Conservation (phyloP, 352 stramenopile species). For the Globisporangium spiculum region DNA sequence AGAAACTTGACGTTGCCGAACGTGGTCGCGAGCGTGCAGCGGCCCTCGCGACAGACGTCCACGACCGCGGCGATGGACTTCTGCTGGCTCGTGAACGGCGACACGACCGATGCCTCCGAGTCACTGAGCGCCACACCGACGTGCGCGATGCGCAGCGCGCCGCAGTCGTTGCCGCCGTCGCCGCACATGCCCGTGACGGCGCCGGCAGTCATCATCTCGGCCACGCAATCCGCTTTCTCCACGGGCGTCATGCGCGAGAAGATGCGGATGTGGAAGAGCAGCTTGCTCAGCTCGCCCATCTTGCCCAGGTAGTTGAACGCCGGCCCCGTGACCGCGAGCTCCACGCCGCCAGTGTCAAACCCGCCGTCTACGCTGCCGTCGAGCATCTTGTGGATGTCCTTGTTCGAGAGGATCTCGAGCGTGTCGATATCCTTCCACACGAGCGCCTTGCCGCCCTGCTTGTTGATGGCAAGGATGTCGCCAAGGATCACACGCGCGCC, state of each 20-base stretch:
- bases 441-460: conserved; percentile 22
- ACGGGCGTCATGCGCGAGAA: conserved; percentile 50
- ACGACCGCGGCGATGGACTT: conserved; percentile 80
- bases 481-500: conserved; percentile 36
- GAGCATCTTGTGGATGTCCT: conserved; percentile 31
- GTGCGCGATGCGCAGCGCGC: conserved; percentile 71
- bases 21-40: conserved; percentile 82
- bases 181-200: conserved; percentile 51
- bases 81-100: conserved; percentile 80
- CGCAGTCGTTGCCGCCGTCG: conserved; percentile 79
- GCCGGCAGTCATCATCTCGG: conserved; percentile 38
- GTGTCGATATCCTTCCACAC: conserved; percentile 52
- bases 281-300: conserved; percentile 27
- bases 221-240: conserved; percentile 38
- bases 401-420: conserved; percentile 30
- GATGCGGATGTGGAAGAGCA: conserved; percentile 48
- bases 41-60: conserved; percentile 83
- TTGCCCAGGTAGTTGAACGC: conserved; percentile 32
- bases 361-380: background rate
- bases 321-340: conserved; percentile 41
- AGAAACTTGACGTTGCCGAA: conserved; percentile 87
- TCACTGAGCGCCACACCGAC: conserved; percentile 75
- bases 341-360: conserved; percentile 13
- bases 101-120: conserved; percentile 73
- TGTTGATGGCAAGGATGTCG: conserved; percentile 32